phyloP scores from a whole-genome alignment of 208 protist genomes.

The Leishmania aethiopica region DNA sequence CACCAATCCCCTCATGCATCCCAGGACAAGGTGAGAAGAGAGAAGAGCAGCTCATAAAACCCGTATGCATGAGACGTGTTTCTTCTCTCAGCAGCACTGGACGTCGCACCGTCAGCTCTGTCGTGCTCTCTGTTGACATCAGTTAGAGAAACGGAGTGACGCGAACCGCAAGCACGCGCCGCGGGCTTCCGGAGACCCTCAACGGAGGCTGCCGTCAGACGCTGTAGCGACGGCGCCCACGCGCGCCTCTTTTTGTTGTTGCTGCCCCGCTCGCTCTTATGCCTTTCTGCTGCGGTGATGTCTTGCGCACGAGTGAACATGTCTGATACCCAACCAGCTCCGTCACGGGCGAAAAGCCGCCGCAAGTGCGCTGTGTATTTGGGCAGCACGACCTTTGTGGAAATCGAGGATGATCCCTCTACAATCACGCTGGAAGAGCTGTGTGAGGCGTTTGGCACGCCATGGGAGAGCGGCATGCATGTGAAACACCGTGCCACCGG shows the following conservation, averaged over 20 bases:
- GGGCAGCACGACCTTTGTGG: slow-evolving; percentile 63
- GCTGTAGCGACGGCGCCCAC: not conserved
- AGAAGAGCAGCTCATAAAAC: not conserved
- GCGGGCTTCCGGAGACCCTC: not conserved
- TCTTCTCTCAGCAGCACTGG: not conserved
- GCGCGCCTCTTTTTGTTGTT: not conserved
- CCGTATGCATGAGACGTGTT: not conserved
- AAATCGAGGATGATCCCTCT: slow-evolving; percentile 57
- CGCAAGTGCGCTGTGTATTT: slow-evolving; percentile 55
- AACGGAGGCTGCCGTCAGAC: not conserved
- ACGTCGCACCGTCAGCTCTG: not conserved
- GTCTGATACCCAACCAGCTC: not conserved
- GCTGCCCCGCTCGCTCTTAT: not conserved
- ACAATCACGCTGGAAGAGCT: slow-evolving; percentile 73
- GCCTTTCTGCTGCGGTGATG: not conserved
- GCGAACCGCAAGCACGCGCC: not conserved
- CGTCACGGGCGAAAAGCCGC: not conserved
- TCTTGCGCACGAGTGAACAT: slow-evolving; percentile 3
- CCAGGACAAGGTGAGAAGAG: not conserved
- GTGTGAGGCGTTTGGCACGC: slow-evolving; percentile 63
- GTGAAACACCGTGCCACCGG: slow-evolving; percentile 50
- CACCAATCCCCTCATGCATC: not conserved
- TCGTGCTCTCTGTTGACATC: not conserved
- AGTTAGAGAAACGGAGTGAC: not conserved
- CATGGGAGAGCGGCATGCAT: slow-evolving; percentile 49